Conservation (phyloP, 495 filamentous ascomycete species). For the Podospora sp. region DNA sequence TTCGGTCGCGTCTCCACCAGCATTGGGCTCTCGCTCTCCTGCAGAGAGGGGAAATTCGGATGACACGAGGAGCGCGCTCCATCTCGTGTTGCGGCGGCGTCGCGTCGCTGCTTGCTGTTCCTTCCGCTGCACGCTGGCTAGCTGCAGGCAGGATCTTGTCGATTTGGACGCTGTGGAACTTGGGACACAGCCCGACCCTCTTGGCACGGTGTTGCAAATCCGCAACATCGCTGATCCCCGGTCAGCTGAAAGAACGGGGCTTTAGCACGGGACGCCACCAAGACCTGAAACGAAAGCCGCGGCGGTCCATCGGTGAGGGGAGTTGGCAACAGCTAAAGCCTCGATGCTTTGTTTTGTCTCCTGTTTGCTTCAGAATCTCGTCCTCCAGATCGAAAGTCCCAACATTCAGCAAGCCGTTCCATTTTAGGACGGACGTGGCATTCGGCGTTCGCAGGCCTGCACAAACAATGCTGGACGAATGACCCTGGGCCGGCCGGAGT, state of each 20-base stretch:
- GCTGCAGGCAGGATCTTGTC: neutral
- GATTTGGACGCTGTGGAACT: neutral
- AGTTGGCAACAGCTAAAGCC: neutral
- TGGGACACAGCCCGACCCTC: neutral
- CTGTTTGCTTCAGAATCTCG: neutral
- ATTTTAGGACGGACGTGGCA: neutral
- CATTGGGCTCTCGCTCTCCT: neutral
- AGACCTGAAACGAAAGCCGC: neutral
- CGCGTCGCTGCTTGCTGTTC: neutral
- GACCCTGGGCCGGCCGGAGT: neutral
- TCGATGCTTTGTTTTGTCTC: neutral
- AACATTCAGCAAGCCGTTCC: neutral
- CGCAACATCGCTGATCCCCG: neutral
- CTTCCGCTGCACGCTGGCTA: neutral
- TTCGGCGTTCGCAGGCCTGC: neutral
- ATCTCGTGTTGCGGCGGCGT: neutral
- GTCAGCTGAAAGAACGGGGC: neutral
- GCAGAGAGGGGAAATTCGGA: neutral
- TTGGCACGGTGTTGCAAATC: neutral
- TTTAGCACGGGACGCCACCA: neutral
- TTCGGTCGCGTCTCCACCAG: neutral
- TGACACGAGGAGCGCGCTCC: neutral
- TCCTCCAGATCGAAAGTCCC: neutral
- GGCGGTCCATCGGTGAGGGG: neutral
- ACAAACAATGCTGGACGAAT: neutral